A percentile compares a stretch with the other conserved stretches of the same genome.
These are phyloP conservation scores for Amanita molliuscula DNA, from an alignment of 768 basidiomycete genomes.

Conservation along the genomic window DNA sequence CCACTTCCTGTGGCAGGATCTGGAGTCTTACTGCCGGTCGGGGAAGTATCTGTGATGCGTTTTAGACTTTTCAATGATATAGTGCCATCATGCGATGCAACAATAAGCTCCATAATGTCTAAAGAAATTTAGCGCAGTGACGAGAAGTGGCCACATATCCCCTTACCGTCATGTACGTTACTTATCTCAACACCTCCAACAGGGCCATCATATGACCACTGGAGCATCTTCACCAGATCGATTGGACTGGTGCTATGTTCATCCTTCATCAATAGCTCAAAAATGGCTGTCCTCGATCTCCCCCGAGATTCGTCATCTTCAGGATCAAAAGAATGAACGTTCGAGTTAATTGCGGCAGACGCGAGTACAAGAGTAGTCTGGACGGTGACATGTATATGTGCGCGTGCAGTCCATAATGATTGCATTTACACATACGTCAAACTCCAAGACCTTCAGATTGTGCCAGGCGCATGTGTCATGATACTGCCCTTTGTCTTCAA, in stretches of 20 bases:
- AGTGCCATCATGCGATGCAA: background rate
- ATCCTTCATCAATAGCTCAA: constrained; percentile 23
- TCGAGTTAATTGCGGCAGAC: constrained; percentile 33
- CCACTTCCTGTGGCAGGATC: constrained; percentile 21
- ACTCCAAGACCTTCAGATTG: constrained; percentile 22
- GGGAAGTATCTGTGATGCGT: constrained; percentile 2
- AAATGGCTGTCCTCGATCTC: constrained; percentile 28
- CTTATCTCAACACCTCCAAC: constrained; percentile 34
- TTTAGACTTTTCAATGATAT: background rate
- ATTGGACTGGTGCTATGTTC: constrained; percentile 21
- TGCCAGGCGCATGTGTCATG: constrained; percentile 36
- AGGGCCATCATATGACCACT: constrained; percentile 44
- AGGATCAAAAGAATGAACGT: constrained; percentile 18
- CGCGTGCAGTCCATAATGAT: background rate
- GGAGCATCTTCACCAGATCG: constrained; percentile 35
- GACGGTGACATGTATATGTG: background rate
- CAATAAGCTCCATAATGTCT: background rate
- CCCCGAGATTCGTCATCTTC: constrained; percentile 22
- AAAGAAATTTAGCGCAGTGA: constrained; percentile 4
- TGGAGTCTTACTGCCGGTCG: constrained; percentile 12
- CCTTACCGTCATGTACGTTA: constrained; percentile 37
- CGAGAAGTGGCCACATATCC: background rate
- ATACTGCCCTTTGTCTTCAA: constrained; percentile 21
- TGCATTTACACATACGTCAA: constrained; percentile 23
- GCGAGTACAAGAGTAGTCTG: constrained; percentile 34